Evolutionary conservation across 164 flowering plant genomes (phyloP).

Genomic region (Liriodendron chinense): DNA sequence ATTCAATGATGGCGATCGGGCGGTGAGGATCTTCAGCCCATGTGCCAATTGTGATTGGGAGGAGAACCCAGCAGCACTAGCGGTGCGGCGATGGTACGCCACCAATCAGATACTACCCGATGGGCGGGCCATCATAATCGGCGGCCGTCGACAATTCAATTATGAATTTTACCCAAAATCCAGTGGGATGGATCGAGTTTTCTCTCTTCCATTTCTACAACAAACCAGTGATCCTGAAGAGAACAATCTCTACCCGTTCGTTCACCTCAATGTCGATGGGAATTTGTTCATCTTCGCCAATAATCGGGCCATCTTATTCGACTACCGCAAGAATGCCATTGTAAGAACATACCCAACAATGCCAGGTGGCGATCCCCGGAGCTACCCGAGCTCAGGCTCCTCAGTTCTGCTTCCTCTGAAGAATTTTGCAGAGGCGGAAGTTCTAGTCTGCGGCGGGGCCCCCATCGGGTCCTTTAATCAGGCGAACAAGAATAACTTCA

Average conservation of each 20-base stretch:
- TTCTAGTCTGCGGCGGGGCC: conserved; percentile 58
- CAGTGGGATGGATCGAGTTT: not conserved
- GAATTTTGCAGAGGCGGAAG: conserved; percentile 32
- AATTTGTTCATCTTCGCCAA: conserved; percentile 47
- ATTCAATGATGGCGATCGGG: conserved; percentile 48
- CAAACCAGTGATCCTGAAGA: conserved; percentile 28
- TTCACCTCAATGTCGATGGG: conserved; percentile 41
- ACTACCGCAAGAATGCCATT: conserved; percentile 26
- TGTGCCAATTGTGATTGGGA: conserved; percentile 69
- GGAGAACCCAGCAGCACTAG: conserved; percentile 36
- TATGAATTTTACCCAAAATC: conserved; percentile 75
- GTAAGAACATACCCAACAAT: conserved; percentile 33
- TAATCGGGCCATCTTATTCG: conserved; percentile 34
- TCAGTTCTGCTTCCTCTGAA: conserved; percentile 42
- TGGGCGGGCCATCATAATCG: conserved; percentile 59
- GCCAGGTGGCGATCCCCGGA: conserved; percentile 38
- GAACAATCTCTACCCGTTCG: conserved; percentile 52
- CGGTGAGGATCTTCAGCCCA: conserved; percentile 44
- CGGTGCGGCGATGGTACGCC: conserved; percentile 64
- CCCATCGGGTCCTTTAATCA: conserved; percentile 32
- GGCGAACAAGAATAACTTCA: conserved; percentile 18
- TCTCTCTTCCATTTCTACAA: conserved; percentile 33
- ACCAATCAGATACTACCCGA: conserved; percentile 70
- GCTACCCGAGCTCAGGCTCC: conserved; percentile 52
- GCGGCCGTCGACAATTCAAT: conserved; percentile 66